A percentile compares a stretch with the other conserved stretches of the same genome.
These are phyloP conservation scores for Pseudisothecium myosuroides DNA, from an alignment of 225 moss, liverwort and hornwort species.

Conservation along the genomic window DNA sequence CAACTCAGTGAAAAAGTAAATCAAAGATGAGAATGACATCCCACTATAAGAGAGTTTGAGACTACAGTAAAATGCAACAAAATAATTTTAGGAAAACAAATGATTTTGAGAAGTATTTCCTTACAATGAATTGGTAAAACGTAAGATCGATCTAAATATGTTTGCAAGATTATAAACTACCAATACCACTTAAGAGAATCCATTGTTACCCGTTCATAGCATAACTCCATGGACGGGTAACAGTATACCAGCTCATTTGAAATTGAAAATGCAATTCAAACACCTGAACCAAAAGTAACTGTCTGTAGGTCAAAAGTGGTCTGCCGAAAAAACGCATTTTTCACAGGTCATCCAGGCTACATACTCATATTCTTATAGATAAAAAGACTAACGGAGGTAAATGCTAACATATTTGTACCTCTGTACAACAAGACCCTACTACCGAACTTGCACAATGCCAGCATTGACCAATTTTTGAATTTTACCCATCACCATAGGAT, in stretches of 20 bases:
- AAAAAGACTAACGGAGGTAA: background rate
- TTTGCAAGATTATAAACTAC: background rate
- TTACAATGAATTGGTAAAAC: background rate
- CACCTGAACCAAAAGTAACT: background rate
- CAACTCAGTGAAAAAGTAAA: too few relatives aligned
- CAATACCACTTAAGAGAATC: background rate
- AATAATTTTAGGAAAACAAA: too few relatives aligned
- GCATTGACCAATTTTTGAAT: conserved; percentile 98
- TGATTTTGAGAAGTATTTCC: background rate
- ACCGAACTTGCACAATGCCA: conserved; percentile 98
- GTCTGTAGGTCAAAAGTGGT: background rate
- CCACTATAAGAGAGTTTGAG: too few relatives aligned
- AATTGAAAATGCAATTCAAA: background rate
- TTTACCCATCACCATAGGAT: conserved; percentile 95
- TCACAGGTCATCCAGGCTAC: background rate
- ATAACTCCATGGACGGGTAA: background rate
- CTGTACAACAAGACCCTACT: conserved; percentile 1
- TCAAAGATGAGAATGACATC: background rate
- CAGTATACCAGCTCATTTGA: background rate
- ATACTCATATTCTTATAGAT: background rate
- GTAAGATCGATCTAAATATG: background rate
- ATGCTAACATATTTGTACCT: conserved; percentile 6
- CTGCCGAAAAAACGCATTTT: background rate
- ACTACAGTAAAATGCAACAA: background rate
- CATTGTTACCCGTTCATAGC: background rate